Base-by-base conservation (phyloP, 345 rosid species). In the Trapa incisa region DNA sequence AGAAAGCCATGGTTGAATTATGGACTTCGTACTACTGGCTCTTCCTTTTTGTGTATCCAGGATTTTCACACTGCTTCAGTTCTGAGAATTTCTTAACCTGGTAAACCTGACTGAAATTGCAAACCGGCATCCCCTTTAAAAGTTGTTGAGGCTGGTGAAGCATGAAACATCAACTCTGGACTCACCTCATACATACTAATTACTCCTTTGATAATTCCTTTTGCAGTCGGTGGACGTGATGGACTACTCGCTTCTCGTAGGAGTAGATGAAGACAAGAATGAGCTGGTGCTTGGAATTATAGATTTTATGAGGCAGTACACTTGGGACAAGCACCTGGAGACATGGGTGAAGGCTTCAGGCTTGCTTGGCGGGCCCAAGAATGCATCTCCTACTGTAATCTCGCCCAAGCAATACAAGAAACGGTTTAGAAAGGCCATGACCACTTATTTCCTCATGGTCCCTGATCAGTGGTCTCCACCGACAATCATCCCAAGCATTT, bases 261-360 rank as follows among this genome's bases (percentile, higher is more conserved):
- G 99, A 52, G 86, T 95, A 79, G 99, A 95, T 56, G 85, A 86
- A 76, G 91, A 85, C 81, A 91, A 86, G 36, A 85, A 86, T 43
- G 96, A 94, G 74, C 71, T 94, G 65, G 93, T 89, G 32, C 81
- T 95, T 10, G 97, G 99, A 72, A 91, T 95, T 67, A 95, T 95
- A 57, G 99, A 91, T 73, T 95, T 83, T 83, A 79, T 95, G 88
- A 86, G 99, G 76, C 99, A 91, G 76, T 95, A 94, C 74, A 94
- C 99, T 1, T 94, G 96, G 99, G 99, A 94, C 80, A 95, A 95
- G 78, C 96, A 87, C 80, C 81, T 95, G 45, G 98, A 91, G 75
- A 89, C 99, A 22, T 87, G 96, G 96, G 98, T 89, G 65, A 91
- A 89, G 75, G 78, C 94, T 43, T 76, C 98, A 2, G 92, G 98